Evolutionary conservation across 306 rosid species (phyloP).

Genomic region (Gastrolobium bilobum): DNA sequence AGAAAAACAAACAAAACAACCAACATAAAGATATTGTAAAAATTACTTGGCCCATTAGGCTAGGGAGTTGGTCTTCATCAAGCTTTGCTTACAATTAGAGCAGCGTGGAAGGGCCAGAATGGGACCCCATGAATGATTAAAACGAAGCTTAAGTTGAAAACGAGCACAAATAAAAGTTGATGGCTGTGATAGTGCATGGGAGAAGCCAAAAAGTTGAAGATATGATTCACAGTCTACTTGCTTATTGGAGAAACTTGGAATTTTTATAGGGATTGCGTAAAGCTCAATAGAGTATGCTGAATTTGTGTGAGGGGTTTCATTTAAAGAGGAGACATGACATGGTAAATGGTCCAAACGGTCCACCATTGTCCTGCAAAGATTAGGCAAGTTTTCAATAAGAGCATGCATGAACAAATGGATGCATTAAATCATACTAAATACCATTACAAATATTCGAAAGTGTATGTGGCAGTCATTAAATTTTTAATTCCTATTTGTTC

Average conservation of each 20-base stretch:
- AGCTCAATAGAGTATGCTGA: constrained; percentile 53
- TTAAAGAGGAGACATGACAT: constrained; percentile 52
- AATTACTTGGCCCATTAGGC: constrained; percentile 20
- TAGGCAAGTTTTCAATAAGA: constrained; percentile 54
- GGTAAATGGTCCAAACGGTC: constrained; percentile 50
- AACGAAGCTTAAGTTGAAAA: constrained; percentile 44
- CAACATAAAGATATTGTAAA: not conserved
- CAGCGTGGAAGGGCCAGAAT: not conserved
- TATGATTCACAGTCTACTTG: constrained; percentile 58
- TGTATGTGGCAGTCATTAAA: not conserved
- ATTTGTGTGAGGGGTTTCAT: constrained; percentile 22
- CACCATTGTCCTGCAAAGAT: constrained; percentile 52
- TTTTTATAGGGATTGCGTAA: constrained; percentile 68
- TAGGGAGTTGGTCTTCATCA: constrained; percentile 43
- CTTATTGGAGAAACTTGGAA: constrained; percentile 56
- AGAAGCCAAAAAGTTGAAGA: constrained; percentile 46
- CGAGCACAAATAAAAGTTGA: constrained; percentile 32
- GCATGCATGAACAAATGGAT: constrained; percentile 44
- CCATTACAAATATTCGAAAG: not conserved
- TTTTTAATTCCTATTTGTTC: not conserved
- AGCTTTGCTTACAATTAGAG: constrained; percentile 17
- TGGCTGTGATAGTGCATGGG: constrained; percentile 44
- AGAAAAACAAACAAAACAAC: not conserved
- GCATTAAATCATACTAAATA: constrained; percentile 38
- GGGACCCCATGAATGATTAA: constrained; percentile 46